A percentile compares a stretch with the other conserved stretches of the same genome.
Evolutionary conservation across 768 basidiomycete genomes (phyloP).

Genomic region (Psilocybe azurescens): DNA sequence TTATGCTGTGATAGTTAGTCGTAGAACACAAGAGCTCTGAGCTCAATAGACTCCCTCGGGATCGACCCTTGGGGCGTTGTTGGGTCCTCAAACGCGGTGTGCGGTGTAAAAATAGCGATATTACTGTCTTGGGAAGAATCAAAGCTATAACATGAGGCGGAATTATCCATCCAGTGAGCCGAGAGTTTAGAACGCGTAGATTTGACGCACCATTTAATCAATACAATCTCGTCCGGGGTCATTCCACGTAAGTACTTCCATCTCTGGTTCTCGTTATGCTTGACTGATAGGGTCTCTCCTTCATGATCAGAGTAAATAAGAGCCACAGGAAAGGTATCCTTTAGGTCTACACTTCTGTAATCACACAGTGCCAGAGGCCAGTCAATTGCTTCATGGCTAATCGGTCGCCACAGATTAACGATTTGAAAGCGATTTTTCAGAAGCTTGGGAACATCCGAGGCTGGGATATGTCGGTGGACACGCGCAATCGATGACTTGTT

Average conservation of each 20-base stretch:
- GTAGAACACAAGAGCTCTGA: conserved; percentile 65
- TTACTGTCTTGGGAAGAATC: conserved; percentile 42
- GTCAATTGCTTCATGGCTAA: conserved; percentile 48
- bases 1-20: conserved; percentile 15
- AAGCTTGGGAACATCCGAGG: conserved; percentile 44
- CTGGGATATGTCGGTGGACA: conserved; percentile 54
- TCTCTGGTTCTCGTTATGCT: conserved; percentile 48
- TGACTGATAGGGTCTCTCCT: conserved; percentile 54
- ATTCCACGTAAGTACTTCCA: conserved; percentile 58
- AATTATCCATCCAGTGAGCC: not conserved
- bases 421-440: conserved; percentile 57
- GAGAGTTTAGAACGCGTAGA: not conserved
- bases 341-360: conserved; percentile 46
- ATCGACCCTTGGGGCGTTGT: conserved; percentile 52
- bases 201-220: conserved; percentile 52
- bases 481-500: conserved; percentile 45
- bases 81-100: conserved; percentile 62
- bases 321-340: conserved; percentile 48
- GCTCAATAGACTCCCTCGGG: conserved; percentile 60
- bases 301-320: conserved; percentile 52
- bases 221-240: conserved; percentile 50
- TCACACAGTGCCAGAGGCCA: conserved; percentile 59
- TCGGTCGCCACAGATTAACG: conserved; percentile 66
- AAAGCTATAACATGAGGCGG: conserved; percentile 10
- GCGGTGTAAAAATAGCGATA: conserved; percentile 60